These are phyloP conservation scores for Exophiala mesophila DNA, from an alignment of 2,329 filamentous ascomycete species.

Conservation along the genomic window DNA sequence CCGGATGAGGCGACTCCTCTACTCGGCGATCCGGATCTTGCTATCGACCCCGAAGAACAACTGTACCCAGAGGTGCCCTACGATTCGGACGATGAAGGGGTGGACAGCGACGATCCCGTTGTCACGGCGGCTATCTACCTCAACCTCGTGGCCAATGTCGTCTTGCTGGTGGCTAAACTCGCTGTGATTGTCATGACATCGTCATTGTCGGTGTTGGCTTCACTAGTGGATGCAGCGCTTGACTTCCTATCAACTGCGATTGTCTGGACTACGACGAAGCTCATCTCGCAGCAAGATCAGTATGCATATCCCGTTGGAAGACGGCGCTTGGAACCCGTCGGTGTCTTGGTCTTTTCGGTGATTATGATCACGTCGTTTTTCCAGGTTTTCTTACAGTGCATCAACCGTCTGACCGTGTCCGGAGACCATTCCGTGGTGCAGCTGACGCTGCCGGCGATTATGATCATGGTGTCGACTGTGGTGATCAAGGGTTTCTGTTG, in stretches of 20 bases:
- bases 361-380: constrained; percentile 84
- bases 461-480: constrained; percentile 77
- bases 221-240: constrained; percentile 71
- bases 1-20: constrained; percentile 63
- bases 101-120: constrained; percentile 68
- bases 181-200: constrained; percentile 67
- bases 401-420: constrained; percentile 58
- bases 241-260: constrained; percentile 79
- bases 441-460: constrained; percentile 65
- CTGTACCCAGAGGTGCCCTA: constrained; percentile 45
- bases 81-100: constrained; percentile 35
- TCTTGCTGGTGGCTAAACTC: constrained; percentile 71
- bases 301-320: constrained; percentile 76
- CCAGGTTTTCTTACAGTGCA: constrained; percentile 68
- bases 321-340: constrained; percentile 70
- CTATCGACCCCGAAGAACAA: constrained; percentile 14
- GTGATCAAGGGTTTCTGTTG: constrained; percentile 77
- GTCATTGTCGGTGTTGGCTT: constrained; percentile 77
- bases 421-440: constrained; percentile 65
- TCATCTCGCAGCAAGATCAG: constrained; percentile 68
- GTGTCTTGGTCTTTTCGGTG: constrained; percentile 74
- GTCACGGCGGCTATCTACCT: constrained; percentile 85
- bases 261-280: constrained; percentile 69
- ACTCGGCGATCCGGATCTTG: constrained; percentile 39
- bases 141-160: constrained; percentile 72